Base-by-base conservation (phyloP, 768 basidiomycete genomes). In the Candolleomyces eurysporus region DNA sequence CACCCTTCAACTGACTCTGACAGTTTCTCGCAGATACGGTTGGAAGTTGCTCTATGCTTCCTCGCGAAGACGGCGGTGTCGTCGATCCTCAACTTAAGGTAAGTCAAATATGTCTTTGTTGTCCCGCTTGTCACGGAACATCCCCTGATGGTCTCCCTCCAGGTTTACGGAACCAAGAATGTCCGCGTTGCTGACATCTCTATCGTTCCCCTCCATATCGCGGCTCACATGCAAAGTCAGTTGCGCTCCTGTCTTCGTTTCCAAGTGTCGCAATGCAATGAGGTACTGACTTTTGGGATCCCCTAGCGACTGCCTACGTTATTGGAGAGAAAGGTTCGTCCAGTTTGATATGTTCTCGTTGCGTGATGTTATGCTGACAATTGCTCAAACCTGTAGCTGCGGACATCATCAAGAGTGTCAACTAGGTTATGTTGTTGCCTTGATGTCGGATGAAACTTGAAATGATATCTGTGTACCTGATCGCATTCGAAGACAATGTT, bases 151-250 rank as follows among this genome's bases (percentile, higher is more conserved):
- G 32, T 43, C 48, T 49, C 58, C 51, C 19, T 46, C 26, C 26
- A 80, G 79, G 84, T 86, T 0, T 85, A 86, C 63, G 85, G 84
- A 1, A 85, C 85, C 3, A 75, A 68, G 50, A 86, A 86, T 62
- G 58, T 87, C n/a, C 78, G 85, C 7, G 77, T 87, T 5, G 82
- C 76, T 10, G 84, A 85, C 65, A 57, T 85, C n/a, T 84, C 82
- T 4, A 72, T 85, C 54, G 67, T 84, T 7, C 84, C 85, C 2
- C 67, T 85, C 56, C 84, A 83, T 49, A 71, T 84, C 56, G 75
- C 76, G 6, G 75, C 78, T 3, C 83, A 84, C 63, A 70, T 81
- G 3, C 78, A 81, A 72, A 63, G 82, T 81, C 48, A 22, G 70
- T 57, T 42, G 2, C 32, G 26, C 26, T 49, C 62, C 11, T 1